Evolutionary conservation across 306 rosid species (phyloP), one percentile per base, ranked within the genome.

Genomic region (Vigna angularis): DNA sequence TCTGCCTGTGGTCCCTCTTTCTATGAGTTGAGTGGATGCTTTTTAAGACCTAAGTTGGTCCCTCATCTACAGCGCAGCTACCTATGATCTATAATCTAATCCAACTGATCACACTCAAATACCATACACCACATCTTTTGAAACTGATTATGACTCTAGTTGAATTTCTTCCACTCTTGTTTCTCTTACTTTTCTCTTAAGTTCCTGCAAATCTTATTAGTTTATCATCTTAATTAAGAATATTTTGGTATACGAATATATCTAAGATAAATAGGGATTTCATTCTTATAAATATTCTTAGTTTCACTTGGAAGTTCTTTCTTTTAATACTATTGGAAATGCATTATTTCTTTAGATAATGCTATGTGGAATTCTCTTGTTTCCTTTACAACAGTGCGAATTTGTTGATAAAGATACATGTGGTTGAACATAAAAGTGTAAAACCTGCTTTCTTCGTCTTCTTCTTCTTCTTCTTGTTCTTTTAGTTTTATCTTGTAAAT

Each of bases 1-100:
- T 84, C 70, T 75, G 53, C 57, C 3, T 38, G 91, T 90, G 96
- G 93, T 90, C 95, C 95, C 36, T 73, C 36, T 68, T 68, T 68
- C 13, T 68, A 14, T 45, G 73, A 79, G 68, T 77, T 80, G 70
- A 87, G 90, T 84, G 89, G 90, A 87, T 88, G 93, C 96, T 89
- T 90, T 62, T 87, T 86, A 90, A 90, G 93, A 90, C 87, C 95
- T 84, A 86, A 68, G 34, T 90, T 92, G 96, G 97, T 88, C 97
- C 97, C 89, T 92, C 92, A 72, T 77, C 91, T 86, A 79, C 36
- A 51, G 13, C 34, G 81, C 70, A 76, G 81, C 79, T 75, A 59
- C 79, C 86, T 77, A 73, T 77, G 81, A 57, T 83, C 85, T 81
- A 67, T 75, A 64, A 47, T 82, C 70, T 77, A 65, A 72, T 73